Percentiles rank a stretch among this genome's conserved stretches.
Conservation (phyloP, 352 stramenopile species). For the Globisporangium nodosum region DNA sequence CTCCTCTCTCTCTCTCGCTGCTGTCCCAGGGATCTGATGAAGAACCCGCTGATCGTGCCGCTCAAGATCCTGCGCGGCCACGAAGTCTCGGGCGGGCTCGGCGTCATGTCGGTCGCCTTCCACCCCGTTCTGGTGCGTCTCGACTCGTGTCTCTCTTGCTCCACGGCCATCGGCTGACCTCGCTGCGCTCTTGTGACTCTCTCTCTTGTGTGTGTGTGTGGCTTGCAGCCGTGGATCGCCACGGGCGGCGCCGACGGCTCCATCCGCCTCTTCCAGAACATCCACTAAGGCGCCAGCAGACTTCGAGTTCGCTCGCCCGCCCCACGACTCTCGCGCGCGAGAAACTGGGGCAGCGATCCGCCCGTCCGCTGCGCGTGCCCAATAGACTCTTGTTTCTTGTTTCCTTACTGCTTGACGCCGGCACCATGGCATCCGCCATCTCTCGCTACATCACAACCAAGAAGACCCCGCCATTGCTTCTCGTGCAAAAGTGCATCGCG, state of each 20-base stretch:
- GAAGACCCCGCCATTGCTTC: not conserved
- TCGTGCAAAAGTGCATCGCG: conserved; percentile 4
- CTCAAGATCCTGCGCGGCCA: conserved; percentile 98
- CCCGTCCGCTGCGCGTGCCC: not conserved
- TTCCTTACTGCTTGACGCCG: no score
- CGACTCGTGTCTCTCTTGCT: not conserved
- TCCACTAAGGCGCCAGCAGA: conserved; percentile 57
- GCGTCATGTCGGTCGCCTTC: conserved; percentile 95
- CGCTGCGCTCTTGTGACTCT: conserved; percentile 8
- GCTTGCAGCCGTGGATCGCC: conserved; percentile 85
- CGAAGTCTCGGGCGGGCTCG: conserved; percentile 91
- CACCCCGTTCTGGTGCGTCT: conserved; percentile 93
- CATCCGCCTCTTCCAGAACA: conserved; percentile 97
- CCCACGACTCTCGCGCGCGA: not conserved
- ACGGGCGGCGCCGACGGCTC: conserved; percentile 93
- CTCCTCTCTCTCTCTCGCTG: not conserved
- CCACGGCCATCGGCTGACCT: not conserved
- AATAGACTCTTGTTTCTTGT: conserved; percentile 6
- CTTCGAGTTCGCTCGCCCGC: not conserved
- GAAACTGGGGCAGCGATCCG: not conserved
- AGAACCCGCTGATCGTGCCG: conserved; percentile 98
- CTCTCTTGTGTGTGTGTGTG: not conserved
- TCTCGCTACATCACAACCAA: no score
- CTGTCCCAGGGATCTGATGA: conserved; percentile 91
- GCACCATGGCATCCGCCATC: no score